Percentiles rank a stretch among this genome's conserved stretches.
These are phyloP conservation scores for Glaciozyma antarctica DNA, from an alignment of 768 basidiomycete species.

Conservation along the genomic window DNA sequence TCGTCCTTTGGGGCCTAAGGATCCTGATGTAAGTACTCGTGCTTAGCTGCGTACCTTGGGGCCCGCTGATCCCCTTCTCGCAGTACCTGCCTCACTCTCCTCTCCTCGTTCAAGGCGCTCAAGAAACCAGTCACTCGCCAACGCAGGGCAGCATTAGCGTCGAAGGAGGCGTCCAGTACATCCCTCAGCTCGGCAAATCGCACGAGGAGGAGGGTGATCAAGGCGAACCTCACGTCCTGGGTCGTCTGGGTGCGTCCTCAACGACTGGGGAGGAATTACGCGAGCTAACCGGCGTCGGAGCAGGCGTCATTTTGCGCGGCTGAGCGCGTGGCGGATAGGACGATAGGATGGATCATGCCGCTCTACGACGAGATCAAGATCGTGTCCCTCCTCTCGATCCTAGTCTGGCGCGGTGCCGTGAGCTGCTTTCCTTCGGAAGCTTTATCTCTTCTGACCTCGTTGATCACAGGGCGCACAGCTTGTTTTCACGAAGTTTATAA, in stretches of 20 bases:
- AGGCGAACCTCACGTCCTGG: conserved; percentile 9
- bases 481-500: conserved; percentile 17
- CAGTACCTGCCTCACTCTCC: too few relatives aligned
- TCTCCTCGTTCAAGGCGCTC: too few relatives aligned
- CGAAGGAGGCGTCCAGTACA: too few relatives aligned
- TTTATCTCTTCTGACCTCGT: neutral
- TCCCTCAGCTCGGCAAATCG: neutral
- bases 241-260: conserved; percentile 15
- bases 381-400: conserved; percentile 5
- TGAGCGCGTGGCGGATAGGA: conserved; percentile 12
- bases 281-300: too few relatives aligned
- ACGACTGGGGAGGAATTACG: too few relatives aligned
- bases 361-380: conserved; percentile 21
- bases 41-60: too few relatives aligned
- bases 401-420: conserved; percentile 14
- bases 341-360: conserved; percentile 4
- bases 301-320: conserved; percentile 3
- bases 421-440: neutral
- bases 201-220: conserved; percentile 3
- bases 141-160: too few relatives aligned
- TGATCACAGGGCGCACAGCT: conserved; percentile 7
- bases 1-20: too few relatives aligned
- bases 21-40: too few relatives aligned
- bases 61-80: too few relatives aligned
- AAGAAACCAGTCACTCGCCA: too few relatives aligned